A percentile compares a stretch with the other conserved stretches of the same genome.
phyloP scores from a whole-genome alignment of 805 yeast species.

The Jamesozyma jinghongensis region DNA sequence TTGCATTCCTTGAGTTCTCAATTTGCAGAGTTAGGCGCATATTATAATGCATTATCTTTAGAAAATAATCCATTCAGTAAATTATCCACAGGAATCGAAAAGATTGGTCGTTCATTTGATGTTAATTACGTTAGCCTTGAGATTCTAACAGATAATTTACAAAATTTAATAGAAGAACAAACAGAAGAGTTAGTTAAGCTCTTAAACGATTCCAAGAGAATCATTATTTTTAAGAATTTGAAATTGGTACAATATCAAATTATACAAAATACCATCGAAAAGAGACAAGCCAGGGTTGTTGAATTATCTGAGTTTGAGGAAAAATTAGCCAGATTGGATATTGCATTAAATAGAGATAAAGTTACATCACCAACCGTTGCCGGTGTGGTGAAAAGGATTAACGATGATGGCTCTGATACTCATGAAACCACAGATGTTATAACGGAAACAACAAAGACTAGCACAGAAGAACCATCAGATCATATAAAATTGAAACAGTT shows the following conservation, averaged over 20 bases:
- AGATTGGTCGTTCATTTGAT: constrained; percentile 81
- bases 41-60: constrained; percentile 50
- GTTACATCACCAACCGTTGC: constrained; percentile 29
- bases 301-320: constrained; percentile 29
- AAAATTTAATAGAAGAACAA: constrained; percentile 33
- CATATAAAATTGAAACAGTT: constrained; percentile 4
- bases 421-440: neutral
- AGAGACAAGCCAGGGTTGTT: constrained; percentile 27
- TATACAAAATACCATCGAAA: constrained; percentile 33
- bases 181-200: constrained; percentile 30
- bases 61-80: constrained; percentile 38
- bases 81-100: constrained; percentile 54
- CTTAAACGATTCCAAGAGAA: constrained; percentile 31
- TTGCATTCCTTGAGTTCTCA: constrained; percentile 52
- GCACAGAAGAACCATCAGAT: neutral
- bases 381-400: constrained; percentile 7
- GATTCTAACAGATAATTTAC: constrained; percentile 34
- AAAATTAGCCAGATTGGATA: constrained; percentile 22
- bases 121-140: constrained; percentile 48
- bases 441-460: too few relatives aligned
- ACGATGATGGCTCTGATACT: neutral
- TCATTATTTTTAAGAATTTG: constrained; percentile 51
- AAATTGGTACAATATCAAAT: constrained; percentile 44
- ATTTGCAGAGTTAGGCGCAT: constrained; percentile 69
- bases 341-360: constrained; percentile 31